Base-by-base conservation (phyloP, 805 yeast genomes). In the Metschnikowia kofuensis region DNA sequence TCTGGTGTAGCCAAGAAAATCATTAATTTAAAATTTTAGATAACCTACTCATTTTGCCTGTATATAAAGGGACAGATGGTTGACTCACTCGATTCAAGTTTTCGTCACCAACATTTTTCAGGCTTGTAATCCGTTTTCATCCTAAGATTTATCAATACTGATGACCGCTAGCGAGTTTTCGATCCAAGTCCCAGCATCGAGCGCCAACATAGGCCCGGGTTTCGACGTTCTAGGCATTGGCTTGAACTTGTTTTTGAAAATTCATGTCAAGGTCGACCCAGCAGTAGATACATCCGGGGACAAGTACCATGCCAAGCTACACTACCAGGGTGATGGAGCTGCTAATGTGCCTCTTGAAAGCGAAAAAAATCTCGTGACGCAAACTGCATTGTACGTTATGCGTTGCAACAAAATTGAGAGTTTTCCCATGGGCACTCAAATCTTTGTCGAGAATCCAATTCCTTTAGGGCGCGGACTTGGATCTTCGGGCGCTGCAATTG, bases 121-220 rank as follows among this genome's bases (percentile, higher is more conserved):
- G 21, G 4, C 21, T 3, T 4, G 21, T 3, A 21, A 21, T 2
- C 21, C 21, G 21, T 2, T 21, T 21, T 21, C 21, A 21, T 21
- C 4, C 21, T 21, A 21, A 21, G 21, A 21, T 4, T 21, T 4
- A 21, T 21, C 21, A 21, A 21, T 21, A 4, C 21, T 21, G 4
- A 21, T 21, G 21, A 21, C 21, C 21, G 21, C 21, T 21, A 75
- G 81, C 51, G 72, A 76, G 47, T 85, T 85, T 67, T 67, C 65
- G 39, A 79, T 89, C 57, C 82, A 80, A 47, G 94, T 92, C 14
- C 99, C 99, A 4, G 97, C 98, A 7, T 91, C 98, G 6, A 87
- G 96, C 43, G 99, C 99, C 61, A 94, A 94, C 62, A 92, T 94
- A 45, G 99, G 99, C 8, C 99, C 99, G 9, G 99, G 99, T 1